A percentile compares a stretch with the other conserved stretches of the same genome.
These are phyloP conservation scores for Trametes hirsuta DNA, from an alignment of 1,284 basidiomycete genomes.

Conservation along the genomic window DNA sequence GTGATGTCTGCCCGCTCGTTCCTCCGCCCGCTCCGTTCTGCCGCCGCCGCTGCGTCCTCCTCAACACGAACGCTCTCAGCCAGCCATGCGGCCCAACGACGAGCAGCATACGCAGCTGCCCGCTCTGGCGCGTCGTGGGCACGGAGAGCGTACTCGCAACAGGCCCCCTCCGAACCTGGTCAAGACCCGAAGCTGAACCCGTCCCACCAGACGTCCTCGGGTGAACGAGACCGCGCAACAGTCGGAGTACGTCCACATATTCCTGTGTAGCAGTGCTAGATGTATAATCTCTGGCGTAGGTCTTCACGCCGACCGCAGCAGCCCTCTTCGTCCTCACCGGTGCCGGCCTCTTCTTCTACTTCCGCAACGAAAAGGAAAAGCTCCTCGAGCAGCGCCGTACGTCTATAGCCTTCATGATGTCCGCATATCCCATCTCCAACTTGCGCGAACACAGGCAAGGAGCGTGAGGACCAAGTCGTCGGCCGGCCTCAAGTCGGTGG, in stretches of 20 bases:
- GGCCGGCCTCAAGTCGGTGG: constrained; percentile 88
- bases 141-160: constrained; percentile 23
- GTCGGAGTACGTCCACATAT: constrained; percentile 40
- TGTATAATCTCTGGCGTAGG: constrained; percentile 46
- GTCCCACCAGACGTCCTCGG: constrained; percentile 28
- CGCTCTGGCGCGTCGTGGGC: background rate
- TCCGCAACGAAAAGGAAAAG: constrained; percentile 84
- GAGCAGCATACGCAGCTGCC: too few species aligned
- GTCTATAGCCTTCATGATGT: constrained; percentile 10
- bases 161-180: constrained; percentile 7
- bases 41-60: constrained; percentile 10
- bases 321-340: constrained; percentile 85
- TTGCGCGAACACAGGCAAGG: constrained; percentile 54
- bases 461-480: constrained; percentile 57
- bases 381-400: constrained; percentile 59
- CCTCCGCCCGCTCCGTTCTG: constrained; percentile 9
- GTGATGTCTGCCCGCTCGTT: constrained; percentile 19
- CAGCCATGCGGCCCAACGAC: background rate
- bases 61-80: background rate
- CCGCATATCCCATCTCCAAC: background rate
- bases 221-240: constrained; percentile 43
- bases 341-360: constrained; percentile 85
- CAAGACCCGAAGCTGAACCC: constrained; percentile 19
- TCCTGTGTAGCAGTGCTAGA: background rate
- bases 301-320: constrained; percentile 87